Evolutionary conservation across 2,329 filamentous ascomycete genomes (phyloP), one percentile per base, ranked within the genome.

Genomic region (Dryadomyces quercus-mongolicae): DNA sequence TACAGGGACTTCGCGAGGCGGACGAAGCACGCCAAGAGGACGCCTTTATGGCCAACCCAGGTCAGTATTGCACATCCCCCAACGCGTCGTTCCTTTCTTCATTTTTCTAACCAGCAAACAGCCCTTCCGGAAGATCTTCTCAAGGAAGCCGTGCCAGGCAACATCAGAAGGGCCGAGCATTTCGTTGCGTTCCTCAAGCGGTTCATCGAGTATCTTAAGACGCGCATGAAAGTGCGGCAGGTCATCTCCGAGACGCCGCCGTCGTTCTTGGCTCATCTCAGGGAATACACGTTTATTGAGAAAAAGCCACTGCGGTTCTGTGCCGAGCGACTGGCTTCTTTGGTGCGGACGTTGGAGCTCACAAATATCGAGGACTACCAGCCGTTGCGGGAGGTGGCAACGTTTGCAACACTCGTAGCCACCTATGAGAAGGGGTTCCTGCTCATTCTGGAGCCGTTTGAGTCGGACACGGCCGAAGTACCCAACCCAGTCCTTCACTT

Each of bases 281-380:
- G 88, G 65, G 93, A 98, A 61, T 84, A 95, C 55, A 98, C 94
- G 0, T 98, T 95, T 64, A 98, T 98, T 63, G 93, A 98, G 66
- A 89, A 89, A 67, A 98, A 98, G 63, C 93, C 93, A 0, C 70
- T 98, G 12, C 78, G 88, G 51, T 98, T 98, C 68, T 98, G 94
- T 65, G 90, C 93, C 0, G 94, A 98, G 69, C 83, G 93, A 43
- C 73, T 98, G 13, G 95, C 93, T 0, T 98, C 92, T 0, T 81
- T 98, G 7, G 92, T 98, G 18, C 81, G 94, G 55, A 98, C 93
- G 0, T 78, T 98, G 16, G 93, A 98, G 68, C 82, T 98, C 55
- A 94, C 92, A 36, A 97, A 94, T 62, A 96, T 98, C 57, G 93
- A 98, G 71, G 94, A 98, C 66, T 98, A 94, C 65, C 91, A 96